Percentiles rank a stretch among this genome's conserved stretches.
Conservation (phyloP, 768 basidiomycete species). For the Roridomyces roridus region DNA sequence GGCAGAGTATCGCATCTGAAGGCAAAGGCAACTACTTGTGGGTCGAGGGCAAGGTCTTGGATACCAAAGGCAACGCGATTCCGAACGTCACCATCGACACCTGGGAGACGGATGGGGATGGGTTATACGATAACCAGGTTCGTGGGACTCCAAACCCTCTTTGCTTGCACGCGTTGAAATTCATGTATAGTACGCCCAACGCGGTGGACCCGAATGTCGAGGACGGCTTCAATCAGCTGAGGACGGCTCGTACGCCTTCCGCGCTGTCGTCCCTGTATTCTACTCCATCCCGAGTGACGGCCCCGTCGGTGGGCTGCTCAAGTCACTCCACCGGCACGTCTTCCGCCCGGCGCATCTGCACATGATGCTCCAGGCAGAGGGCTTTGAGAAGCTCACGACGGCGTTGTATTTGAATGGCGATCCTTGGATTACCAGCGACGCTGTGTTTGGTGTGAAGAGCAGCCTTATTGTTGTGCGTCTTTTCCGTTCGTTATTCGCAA, state of each 20-base stretch:
- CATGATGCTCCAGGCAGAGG: conserved; percentile 68
- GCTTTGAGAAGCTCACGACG: conserved; percentile 75
- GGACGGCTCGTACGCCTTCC: conserved; percentile 72
- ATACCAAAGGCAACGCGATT: conserved; percentile 70
- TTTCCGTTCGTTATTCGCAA: not conserved
- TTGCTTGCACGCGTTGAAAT: no score
- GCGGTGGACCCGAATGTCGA: conserved; percentile 72
- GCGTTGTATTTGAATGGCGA: conserved; percentile 80
- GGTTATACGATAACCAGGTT: conserved; percentile 50
- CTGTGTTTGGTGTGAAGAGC: conserved; percentile 83
- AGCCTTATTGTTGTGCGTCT: conserved; percentile 74
- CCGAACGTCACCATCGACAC: conserved; percentile 74
- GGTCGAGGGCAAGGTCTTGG: conserved; percentile 73
- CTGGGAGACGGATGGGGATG: conserved; percentile 80
- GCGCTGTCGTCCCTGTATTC: conserved; percentile 71
- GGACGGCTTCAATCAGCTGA: conserved; percentile 64
- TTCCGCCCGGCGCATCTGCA: conserved; percentile 85
- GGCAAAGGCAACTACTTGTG: conserved; percentile 87
- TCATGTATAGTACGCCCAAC: conserved; percentile 62
- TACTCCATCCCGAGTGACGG: conserved; percentile 86
- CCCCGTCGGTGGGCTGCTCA: conserved; percentile 70
- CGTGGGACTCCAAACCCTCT: no score
- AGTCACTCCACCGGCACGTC: conserved; percentile 66
- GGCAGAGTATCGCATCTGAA: conserved; percentile 84
- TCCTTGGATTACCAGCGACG: conserved; percentile 68